A percentile compares a stretch with the other conserved stretches of the same genome.
Conservation (phyloP, 106 monocot genomes). For the Apostasia shenzhenica region DNA sequence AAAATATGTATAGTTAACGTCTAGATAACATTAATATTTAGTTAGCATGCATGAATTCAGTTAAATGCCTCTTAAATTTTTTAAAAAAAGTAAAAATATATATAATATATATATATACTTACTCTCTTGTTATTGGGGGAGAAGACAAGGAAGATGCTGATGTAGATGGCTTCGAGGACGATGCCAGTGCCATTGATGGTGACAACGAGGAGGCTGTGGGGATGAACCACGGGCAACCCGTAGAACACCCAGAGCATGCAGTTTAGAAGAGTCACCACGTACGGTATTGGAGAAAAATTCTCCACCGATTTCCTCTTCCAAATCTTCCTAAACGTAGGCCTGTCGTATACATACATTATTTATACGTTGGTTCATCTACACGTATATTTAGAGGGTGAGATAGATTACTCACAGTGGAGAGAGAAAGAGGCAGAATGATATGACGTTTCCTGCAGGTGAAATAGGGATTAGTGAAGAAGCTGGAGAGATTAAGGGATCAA, state of each 20-base stretch:
- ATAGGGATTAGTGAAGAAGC: not conserved
- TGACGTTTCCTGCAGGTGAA: conserved; percentile 36
- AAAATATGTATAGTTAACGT: too few species aligned
- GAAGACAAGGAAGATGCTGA: conserved; percentile 42
- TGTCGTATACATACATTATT: not conserved
- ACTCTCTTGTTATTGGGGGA: not conserved
- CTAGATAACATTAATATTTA: too few species aligned
- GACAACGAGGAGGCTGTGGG: conserved; percentile 41
- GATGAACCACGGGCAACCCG: conserved; percentile 34
- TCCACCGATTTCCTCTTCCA: conserved; percentile 39
- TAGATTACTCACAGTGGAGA: conserved; percentile 43
- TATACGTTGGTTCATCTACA: not conserved
- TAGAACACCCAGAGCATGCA: conserved; percentile 58
- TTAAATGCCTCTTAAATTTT: too few species aligned
- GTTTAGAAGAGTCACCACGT: conserved; percentile 48
- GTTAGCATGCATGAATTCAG: too few species aligned
- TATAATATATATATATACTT: not conserved
- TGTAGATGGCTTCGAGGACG: conserved; percentile 34
- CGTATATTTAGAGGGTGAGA: not conserved
- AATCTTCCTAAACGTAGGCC: conserved; percentile 49
- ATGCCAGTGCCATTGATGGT: conserved; percentile 57
- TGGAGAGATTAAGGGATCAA: not conserved
- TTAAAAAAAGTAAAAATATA: too few species aligned
- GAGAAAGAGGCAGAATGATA: conserved; percentile 55
- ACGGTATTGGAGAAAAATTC: conserved; percentile 43